Conservation (phyloP, 768 basidiomycete genomes). For the Cystofilobasidium capitatum region DNA sequence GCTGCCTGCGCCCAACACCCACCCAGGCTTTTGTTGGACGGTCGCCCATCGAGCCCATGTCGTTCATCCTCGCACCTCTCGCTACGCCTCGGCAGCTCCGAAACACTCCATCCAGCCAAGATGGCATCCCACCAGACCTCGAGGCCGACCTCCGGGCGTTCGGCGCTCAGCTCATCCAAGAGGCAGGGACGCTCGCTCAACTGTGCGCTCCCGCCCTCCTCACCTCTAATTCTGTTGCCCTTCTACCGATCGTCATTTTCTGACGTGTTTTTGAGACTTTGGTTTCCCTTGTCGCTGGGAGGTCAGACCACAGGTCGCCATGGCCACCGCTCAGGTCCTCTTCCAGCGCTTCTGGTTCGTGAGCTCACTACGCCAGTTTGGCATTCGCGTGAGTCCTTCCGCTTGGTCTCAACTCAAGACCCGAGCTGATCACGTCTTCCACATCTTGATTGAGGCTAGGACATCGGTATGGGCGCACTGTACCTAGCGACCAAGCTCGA, state of each 20-base stretch:
- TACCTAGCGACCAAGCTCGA: slow-evolving; percentile 80
- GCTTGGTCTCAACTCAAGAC: not conserved
- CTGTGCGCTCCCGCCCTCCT: slow-evolving; percentile 48
- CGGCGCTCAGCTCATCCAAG: slow-evolving; percentile 89
- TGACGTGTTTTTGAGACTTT: not conserved
- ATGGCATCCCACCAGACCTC: slow-evolving; percentile 68
- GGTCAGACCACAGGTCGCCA: slow-evolving; percentile 78
- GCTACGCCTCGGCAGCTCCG: slow-evolving; percentile 71
- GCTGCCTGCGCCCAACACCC: too few relatives aligned
- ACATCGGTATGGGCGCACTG: slow-evolving; percentile 78
- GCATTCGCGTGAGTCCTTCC: slow-evolving; percentile 61
- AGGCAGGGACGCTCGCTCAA: slow-evolving; percentile 81
- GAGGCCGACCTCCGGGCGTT: slow-evolving; percentile 83
- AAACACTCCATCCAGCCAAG: slow-evolving; percentile 66
- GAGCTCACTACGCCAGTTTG: slow-evolving; percentile 86
- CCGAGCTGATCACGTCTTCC: not conserved
- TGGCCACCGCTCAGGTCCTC: slow-evolving; percentile 89
- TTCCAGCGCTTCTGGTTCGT: slow-evolving; percentile 97
- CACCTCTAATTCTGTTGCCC: not conserved
- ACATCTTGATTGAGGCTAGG: slow-evolving; percentile 47
- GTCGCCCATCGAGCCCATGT: too few relatives aligned
- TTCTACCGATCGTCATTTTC: not conserved
- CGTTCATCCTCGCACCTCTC: slow-evolving; percentile 60
- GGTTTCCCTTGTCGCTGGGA: not conserved
- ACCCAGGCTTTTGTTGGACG: too few relatives aligned